Conservation (phyloP, 2,329 filamentous ascomycete species). For the Chalaropsis ovoidea region DNA sequence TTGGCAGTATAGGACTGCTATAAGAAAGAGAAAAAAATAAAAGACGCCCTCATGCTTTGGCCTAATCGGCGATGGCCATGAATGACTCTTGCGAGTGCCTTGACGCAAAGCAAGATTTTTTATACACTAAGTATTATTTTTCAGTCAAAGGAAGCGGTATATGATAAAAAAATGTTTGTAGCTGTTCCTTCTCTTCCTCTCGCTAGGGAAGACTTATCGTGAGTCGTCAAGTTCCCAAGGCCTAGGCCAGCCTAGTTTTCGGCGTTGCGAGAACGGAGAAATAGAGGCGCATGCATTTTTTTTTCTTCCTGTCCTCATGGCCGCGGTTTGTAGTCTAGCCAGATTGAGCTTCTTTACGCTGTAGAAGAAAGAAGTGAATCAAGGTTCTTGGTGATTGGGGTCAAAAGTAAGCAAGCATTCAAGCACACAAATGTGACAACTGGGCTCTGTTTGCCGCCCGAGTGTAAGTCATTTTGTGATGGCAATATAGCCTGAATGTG, state of each 20-base stretch:
- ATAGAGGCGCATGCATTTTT: too few species aligned
- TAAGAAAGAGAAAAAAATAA: not conserved
- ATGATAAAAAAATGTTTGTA: not conserved
- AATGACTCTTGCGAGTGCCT: not conserved
- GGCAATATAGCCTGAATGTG: slow-evolving; percentile 1
- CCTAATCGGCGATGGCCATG: not conserved
- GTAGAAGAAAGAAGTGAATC: not conserved
- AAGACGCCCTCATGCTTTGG: too few species aligned
- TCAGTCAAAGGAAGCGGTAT: not conserved
- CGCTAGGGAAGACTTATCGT: not conserved
- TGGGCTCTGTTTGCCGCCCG: not conserved
- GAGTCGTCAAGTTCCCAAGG: not conserved
- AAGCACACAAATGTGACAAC: not conserved
- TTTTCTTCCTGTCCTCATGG: not conserved
- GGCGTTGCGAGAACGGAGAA: not conserved
- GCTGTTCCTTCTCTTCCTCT: not conserved
- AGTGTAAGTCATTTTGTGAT: not conserved
- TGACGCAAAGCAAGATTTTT: not conserved
- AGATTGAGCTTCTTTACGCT: not conserved
- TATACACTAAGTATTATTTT: not conserved
- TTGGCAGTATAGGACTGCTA: not conserved
- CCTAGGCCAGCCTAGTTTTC: not conserved
- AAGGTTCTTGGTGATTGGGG: not conserved
- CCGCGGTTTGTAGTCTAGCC: not conserved
- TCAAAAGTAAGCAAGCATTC: not conserved